Conservation (phyloP, 1,284 basidiomycete species). For the Farysia itapuensis region DNA sequence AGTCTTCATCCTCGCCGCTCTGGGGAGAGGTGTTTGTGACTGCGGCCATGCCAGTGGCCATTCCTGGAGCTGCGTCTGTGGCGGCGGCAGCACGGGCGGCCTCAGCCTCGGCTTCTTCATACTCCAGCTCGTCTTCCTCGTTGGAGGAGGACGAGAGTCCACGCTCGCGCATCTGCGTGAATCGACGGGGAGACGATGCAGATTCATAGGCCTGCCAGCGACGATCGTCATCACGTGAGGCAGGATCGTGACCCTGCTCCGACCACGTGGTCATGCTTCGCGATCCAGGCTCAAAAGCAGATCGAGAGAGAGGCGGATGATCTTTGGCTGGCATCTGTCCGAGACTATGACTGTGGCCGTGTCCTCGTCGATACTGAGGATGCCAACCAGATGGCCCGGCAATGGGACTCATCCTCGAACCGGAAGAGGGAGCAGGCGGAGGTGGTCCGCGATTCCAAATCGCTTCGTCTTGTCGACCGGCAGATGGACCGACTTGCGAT, state of each 20-base stretch:
- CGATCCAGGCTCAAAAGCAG: constrained; percentile 38
- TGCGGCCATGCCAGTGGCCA: no score
- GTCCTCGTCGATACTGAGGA: constrained; percentile 5
- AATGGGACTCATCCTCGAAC: constrained; percentile 20
- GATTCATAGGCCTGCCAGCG: constrained; percentile 4
- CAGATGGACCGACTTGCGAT: constrained; percentile 11
- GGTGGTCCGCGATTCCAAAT: constrained; percentile 20
- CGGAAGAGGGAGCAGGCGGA: constrained; percentile 19
- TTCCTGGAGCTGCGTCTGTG: no score
- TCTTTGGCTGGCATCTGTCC: constrained; percentile 25
- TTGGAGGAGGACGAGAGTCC: constrained; percentile 23
- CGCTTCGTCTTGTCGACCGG: constrained; percentile 15
- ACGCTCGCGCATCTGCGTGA: constrained; percentile 28
- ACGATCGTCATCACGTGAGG: constrained; percentile 20
- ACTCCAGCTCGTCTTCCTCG: constrained; percentile 22
- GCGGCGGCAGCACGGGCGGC: background rate
- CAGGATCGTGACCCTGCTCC: constrained; percentile 22
- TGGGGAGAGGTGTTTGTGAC: no score
- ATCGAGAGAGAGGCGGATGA: constrained; percentile 33
- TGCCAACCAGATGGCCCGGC: constrained; percentile 23
- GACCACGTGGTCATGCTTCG: constrained; percentile 40
- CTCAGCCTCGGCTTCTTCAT: constrained; percentile 7
- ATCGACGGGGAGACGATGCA: constrained; percentile 14
- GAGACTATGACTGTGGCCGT: background rate
- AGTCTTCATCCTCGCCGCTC: constrained; percentile 14